Conservation (phyloP, 345 rosid species). For the Gossypium bickii region DNA sequence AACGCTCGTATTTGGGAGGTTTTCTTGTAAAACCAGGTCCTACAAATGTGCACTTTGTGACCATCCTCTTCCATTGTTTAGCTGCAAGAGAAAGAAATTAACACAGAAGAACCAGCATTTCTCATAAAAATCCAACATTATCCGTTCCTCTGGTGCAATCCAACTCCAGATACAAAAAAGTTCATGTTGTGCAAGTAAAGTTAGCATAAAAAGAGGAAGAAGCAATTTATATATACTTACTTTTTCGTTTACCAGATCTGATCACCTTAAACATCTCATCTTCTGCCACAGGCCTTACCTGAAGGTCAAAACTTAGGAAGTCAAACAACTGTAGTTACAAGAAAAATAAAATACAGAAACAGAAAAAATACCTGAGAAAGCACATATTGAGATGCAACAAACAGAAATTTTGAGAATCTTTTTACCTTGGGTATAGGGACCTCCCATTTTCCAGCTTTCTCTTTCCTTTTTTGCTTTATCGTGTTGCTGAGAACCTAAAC, state of each 20-base stretch:
- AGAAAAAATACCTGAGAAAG: background rate
- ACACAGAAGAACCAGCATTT: background rate
- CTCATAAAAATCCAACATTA: background rate
- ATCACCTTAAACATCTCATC: slow-evolving; percentile 97
- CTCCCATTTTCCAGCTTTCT: slow-evolving; percentile 96
- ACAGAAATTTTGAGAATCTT: background rate
- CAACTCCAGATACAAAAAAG: background rate
- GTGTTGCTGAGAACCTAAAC: slow-evolving; percentile 84
- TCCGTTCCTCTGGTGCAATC: too few relatives aligned
- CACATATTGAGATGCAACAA: background rate
- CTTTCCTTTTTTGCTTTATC: slow-evolving; percentile 91
- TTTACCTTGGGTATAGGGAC: slow-evolving; percentile 87
- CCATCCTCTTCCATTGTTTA: slow-evolving; percentile 96
- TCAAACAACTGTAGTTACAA: slow-evolving; percentile 1
- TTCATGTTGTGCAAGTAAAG: background rate
- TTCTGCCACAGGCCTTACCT: slow-evolving; percentile 99
- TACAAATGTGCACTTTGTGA: slow-evolving; percentile 83
- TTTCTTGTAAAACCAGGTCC: slow-evolving; percentile 66
- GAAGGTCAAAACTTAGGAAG: slow-evolving; percentile 5
- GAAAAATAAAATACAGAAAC: background rate
- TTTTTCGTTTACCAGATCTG: slow-evolving; percentile 78
- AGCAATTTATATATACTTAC: slow-evolving; percentile 36
- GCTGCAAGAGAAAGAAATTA: slow-evolving; percentile 39
- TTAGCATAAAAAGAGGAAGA: background rate
- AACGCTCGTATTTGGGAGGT: slow-evolving; percentile 95